Percentiles rank a stretch among this genome's conserved stretches.
Evolutionary conservation across 352 stramenopile species (phyloP).

Genomic region (Pythium coloratum): DNA sequence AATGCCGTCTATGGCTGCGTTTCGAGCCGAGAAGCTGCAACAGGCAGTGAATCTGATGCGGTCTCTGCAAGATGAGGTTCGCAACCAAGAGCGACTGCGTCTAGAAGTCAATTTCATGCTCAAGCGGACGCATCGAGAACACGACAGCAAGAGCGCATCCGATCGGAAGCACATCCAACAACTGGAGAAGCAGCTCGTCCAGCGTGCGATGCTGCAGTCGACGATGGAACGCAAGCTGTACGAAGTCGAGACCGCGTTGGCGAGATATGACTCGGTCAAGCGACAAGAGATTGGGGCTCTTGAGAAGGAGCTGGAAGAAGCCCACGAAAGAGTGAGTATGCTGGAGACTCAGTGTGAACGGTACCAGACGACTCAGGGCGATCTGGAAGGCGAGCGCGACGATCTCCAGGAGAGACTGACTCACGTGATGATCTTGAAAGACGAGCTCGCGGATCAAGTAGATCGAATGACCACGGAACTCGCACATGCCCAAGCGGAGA

Average conservation of each 20-base stretch:
- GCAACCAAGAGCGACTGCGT: conserved; percentile 60
- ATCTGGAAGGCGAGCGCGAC: conserved; percentile 38
- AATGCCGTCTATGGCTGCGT: conserved; percentile 66
- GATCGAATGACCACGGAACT: conserved; percentile 31
- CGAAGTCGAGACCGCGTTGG: conserved; percentile 61
- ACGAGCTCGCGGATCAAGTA: conserved; percentile 53
- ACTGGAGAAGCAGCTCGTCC: conserved; percentile 72
- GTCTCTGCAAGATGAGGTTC: conserved; percentile 54
- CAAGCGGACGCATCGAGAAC: conserved; percentile 70
- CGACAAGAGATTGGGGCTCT: conserved; percentile 41
- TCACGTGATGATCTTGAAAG: conserved; percentile 47
- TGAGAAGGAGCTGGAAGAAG: conserved; percentile 33
- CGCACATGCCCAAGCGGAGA: conserved; percentile 40
- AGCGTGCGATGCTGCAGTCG: conserved; percentile 60
- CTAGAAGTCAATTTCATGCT: conserved; percentile 68
- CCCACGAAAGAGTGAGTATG: conserved; percentile 25
- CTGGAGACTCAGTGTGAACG: conserved; percentile 46
- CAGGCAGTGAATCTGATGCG: conserved; percentile 51
- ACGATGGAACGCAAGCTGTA: conserved; percentile 72
- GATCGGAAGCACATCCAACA: conserved; percentile 71
- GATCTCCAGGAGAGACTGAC: conserved; percentile 35
- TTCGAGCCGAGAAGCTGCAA: conserved; percentile 76
- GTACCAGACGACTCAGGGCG: conserved; percentile 31
- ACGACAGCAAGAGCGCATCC: conserved; percentile 60
- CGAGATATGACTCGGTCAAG: conserved; percentile 52